phyloP scores from a whole-genome alignment of 2,329 filamentous ascomycete genomes.

The Cercospora zeina region DNA sequence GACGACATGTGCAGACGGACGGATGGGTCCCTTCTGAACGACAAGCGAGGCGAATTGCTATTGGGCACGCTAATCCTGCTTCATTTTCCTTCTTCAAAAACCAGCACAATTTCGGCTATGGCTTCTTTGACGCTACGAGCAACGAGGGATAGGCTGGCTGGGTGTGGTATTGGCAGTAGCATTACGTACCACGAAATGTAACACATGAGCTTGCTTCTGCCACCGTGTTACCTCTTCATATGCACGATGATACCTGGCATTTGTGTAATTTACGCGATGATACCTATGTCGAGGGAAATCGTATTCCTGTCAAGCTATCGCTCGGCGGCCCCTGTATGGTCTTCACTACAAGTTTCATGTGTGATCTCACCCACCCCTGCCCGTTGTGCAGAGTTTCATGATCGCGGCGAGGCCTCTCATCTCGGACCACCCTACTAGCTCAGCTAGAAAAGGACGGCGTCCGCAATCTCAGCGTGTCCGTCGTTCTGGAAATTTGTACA shows the following conservation, averaged over 20 bases:
- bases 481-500: background rate
- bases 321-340: background rate
- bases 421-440: background rate
- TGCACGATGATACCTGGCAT: background rate
- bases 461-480: background rate
- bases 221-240: too few species aligned
- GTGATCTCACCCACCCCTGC: background rate
- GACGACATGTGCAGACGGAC: constrained; percentile 21
- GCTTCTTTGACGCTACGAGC: constrained; percentile 17
- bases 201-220: constrained; percentile 8
- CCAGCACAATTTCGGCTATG: constrained; percentile 13
- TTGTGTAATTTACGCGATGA: background rate
- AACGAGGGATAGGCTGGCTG: constrained; percentile 16
- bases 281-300: background rate
- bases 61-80: constrained; percentile 1
- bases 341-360: background rate
- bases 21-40: constrained; percentile 22
- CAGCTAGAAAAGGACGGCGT: too few species aligned
- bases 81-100: background rate
- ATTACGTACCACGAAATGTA: constrained; percentile 17
- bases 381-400: background rate
- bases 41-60: constrained; percentile 16
- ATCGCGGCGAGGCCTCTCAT: background rate
- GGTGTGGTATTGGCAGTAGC: constrained; percentile 8
- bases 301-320: background rate